Evolutionary conservation across 2,329 filamentous ascomycete genomes (phyloP).

Genomic region (Xylaria sp.): DNA sequence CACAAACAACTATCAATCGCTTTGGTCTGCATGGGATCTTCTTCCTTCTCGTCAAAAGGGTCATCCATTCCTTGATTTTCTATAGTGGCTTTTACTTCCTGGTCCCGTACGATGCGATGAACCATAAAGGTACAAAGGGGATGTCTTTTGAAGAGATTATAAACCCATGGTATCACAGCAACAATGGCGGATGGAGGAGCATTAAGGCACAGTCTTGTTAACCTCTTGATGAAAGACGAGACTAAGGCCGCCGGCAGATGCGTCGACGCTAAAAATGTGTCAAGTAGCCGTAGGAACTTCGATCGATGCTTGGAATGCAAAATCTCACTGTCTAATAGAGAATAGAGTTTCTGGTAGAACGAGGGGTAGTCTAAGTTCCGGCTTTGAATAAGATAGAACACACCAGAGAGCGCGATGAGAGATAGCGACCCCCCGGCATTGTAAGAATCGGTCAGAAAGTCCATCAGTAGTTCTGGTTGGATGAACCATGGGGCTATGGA

Average conservation of each 20-base stretch:
- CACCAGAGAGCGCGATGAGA: constrained; percentile 86
- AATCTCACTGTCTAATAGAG: constrained; percentile 83
- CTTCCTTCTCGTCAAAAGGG: constrained; percentile 78
- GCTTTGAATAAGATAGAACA: constrained; percentile 93
- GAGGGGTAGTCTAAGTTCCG: constrained; percentile 95
- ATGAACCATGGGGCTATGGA: constrained; percentile 90
- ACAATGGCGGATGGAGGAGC: constrained; percentile 92
- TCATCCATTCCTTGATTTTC: constrained; percentile 72
- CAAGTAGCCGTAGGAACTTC: constrained; percentile 89
- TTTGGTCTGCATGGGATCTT: constrained; percentile 83
- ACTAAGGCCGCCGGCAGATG: constrained; percentile 92
- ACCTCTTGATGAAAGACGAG: constrained; percentile 95
- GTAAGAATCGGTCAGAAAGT: constrained; percentile 96
- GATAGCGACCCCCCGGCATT: constrained; percentile 86
- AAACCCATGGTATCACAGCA: constrained; percentile 89
- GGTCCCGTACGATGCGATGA: constrained; percentile 75
- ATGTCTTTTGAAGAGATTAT: constrained; percentile 92
- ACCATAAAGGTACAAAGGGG: constrained; percentile 96
- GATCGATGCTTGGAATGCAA: constrained; percentile 95
- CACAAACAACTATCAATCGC: constrained; percentile 94
- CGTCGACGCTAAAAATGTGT: constrained; percentile 88
- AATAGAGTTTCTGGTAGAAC: constrained; percentile 95
- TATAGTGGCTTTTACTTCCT: constrained; percentile 66
- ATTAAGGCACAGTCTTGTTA: constrained; percentile 84
- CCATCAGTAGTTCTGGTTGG: constrained; percentile 88